A percentile compares a stretch with the other conserved stretches of the same genome.
Conservation (phyloP, 805 yeast genomes). For the Metschnikowia cerradonensis region DNA sequence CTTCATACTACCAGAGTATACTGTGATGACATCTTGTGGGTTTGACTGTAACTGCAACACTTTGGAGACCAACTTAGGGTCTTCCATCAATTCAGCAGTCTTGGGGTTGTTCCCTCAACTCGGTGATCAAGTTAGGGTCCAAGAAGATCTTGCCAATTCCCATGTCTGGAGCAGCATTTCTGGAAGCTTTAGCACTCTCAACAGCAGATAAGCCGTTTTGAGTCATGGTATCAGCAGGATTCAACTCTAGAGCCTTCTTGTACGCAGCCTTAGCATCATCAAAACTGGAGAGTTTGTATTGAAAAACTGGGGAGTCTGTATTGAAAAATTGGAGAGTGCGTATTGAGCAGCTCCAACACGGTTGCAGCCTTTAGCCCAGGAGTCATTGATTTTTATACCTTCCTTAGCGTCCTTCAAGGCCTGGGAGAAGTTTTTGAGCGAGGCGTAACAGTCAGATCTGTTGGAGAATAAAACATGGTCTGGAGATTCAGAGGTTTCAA, state of each 20-base stretch:
- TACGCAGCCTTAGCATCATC: slow-evolving; percentile 72
- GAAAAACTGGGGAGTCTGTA: slow-evolving; percentile 45
- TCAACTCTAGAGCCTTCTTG: slow-evolving; percentile 75
- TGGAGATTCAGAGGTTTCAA: slow-evolving; percentile 73
- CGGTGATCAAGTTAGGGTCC: slow-evolving; percentile 74
- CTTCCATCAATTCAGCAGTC: slow-evolving; percentile 81
- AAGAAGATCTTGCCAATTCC: slow-evolving; percentile 75
- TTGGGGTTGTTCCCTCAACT: slow-evolving; percentile 76
- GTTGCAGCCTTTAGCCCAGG: slow-evolving; percentile 95
- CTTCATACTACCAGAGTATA: no score
- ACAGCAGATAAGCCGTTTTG: slow-evolving; percentile 74
- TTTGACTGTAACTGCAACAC: slow-evolving; percentile 56
- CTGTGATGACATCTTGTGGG: slow-evolving; percentile 63
- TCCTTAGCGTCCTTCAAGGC: slow-evolving; percentile 85
- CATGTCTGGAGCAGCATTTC: slow-evolving; percentile 50
- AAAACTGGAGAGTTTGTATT: slow-evolving; percentile 50
- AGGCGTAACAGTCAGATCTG: slow-evolving; percentile 88
- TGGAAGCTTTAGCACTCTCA: slow-evolving; percentile 51
- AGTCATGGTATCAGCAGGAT: slow-evolving; percentile 80
- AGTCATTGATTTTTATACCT: slow-evolving; percentile 72
- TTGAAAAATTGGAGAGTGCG: slow-evolving; percentile 46
- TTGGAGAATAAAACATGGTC: slow-evolving; percentile 92
- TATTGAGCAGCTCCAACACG: slow-evolving; percentile 90
- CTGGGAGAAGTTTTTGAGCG: slow-evolving; percentile 63
- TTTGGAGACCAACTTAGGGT: slow-evolving; percentile 76